Evolutionary conservation across 2,329 filamentous ascomycete genomes (phyloP).

Genomic region (Amesomyces nigricolor): DNA sequence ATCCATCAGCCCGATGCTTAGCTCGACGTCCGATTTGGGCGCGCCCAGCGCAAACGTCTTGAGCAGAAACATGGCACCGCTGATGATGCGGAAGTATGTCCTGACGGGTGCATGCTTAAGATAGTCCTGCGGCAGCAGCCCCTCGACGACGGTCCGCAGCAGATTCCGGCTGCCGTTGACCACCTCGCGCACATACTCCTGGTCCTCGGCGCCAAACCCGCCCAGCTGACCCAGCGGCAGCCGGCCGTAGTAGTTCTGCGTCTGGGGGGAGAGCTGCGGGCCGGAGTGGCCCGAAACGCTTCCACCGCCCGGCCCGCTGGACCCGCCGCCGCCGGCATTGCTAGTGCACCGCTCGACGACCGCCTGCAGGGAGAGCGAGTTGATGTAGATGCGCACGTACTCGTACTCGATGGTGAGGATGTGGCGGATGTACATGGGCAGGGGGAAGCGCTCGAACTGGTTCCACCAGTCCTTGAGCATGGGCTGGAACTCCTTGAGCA

Average conservation of each 20-base stretch:
- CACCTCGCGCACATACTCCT: conserved; percentile 69
- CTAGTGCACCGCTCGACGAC: conserved; percentile 89
- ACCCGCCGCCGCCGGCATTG: conserved; percentile 48
- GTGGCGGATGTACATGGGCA: conserved; percentile 61
- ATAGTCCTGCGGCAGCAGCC: conserved; percentile 66
- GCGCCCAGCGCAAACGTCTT: conserved; percentile 81
- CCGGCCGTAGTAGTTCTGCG: conserved; percentile 59
- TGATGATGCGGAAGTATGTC: conserved; percentile 82
- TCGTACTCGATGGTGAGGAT: conserved; percentile 93
- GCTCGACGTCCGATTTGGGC: conserved; percentile 69
- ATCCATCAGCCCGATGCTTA: conserved; percentile 70
- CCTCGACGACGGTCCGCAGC: conserved; percentile 70
- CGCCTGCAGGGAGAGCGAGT: conserved; percentile 88
- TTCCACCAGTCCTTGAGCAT: conserved; percentile 72
- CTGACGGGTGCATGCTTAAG: conserved; percentile 78
- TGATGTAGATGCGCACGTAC: conserved; percentile 90
- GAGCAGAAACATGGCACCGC: conserved; percentile 76
- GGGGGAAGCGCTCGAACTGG: conserved; percentile 72
- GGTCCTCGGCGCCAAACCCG: conserved; percentile 59
- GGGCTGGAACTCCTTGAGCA: conserved; percentile 75
- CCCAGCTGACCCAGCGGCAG: conserved; percentile 59
- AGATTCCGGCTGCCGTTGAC: conserved; percentile 72
- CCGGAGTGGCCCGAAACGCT: conserved; percentile 27
- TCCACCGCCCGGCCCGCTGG: conserved; percentile 28
- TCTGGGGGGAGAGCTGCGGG: conserved; percentile 53